Base-by-base conservation (phyloP, 768 basidiomycete species). In the Roridomyces roridus region DNA sequence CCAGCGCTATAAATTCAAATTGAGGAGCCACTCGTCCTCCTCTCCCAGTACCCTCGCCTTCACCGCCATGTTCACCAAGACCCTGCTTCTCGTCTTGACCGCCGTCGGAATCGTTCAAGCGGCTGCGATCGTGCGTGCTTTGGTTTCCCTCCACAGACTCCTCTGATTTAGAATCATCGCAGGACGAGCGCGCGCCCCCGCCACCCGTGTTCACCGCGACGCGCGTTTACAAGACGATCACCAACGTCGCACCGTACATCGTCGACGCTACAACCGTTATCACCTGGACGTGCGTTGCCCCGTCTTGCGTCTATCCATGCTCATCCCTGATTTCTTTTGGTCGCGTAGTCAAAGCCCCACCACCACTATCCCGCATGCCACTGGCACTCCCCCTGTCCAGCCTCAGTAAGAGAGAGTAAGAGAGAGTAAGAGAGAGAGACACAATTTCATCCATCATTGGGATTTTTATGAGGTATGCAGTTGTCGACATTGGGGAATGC, bases 31-130 rank as follows among this genome's bases (percentile, higher is more conserved):
- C 11, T 15, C 31, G 10, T 34, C 31, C 11, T 8, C 31, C n/a
- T n/a, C 3, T 34, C 31, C 31, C 11, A 34, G 31, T 31, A 31
- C 29, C 14, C 29, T 14, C 29, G 29, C 15, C 15, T 34, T 11
- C 15, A 10, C 3, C 31, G 15, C 10, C 15, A 56, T 56, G 55
- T 49, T 56, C 46, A 36, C 14, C 34, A 56, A 28, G 18, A 37
- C 55, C 14, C 17, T 48, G 25, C 25, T 56, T 34, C 9, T 45
- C 35, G 23, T 56, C 42, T 37, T 35, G 20, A 31, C 55, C 35
- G 41, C 35, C 6, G 55, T 35, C 28, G 55, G 26, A 20, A 20
- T 41, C 34, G 46, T 37, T 14, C 55, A 49, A n/a, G 55, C 55
- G 11, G 55, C 47, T 20, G 47, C 29, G 29, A 48, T 55, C 41